Evolutionary conservation across 2,329 filamentous ascomycete species (phyloP).

Genomic region (Calonectria pseudoreteaudii): DNA sequence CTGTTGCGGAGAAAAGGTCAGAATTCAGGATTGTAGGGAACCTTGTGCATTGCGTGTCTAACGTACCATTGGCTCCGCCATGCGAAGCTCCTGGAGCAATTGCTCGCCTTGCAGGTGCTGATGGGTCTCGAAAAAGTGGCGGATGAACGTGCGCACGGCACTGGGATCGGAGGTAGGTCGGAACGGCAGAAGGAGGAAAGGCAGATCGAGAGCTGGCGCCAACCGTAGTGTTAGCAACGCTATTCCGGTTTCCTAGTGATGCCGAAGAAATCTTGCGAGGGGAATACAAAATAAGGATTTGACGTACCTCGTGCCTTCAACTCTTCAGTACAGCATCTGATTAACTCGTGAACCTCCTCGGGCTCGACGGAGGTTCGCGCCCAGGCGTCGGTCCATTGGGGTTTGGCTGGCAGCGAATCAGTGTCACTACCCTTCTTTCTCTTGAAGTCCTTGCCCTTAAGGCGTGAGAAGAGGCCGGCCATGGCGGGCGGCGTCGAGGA

Average conservation of each 20-base stretch:
- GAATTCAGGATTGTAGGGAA: conserved; percentile 34
- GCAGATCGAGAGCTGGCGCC: conserved; percentile 81
- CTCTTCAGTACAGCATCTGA: conserved; percentile 87
- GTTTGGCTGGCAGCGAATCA: conserved; percentile 72
- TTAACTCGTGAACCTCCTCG: conserved; percentile 90
- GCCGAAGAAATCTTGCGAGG: background rate
- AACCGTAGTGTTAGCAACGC: conserved; percentile 35
- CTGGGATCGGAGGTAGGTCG: conserved; percentile 92
- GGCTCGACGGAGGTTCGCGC: conserved; percentile 83
- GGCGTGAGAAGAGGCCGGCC: conserved; percentile 70
- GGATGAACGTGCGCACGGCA: conserved; percentile 90
- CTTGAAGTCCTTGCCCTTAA: conserved; percentile 81
- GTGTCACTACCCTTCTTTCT: conserved; percentile 74
- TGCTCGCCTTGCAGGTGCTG: conserved; percentile 74
- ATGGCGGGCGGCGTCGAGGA: conserved; percentile 51
- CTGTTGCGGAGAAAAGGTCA: conserved; percentile 57
- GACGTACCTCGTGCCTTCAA: conserved; percentile 91
- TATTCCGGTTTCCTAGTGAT: background rate
- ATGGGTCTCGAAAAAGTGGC: conserved; percentile 86
- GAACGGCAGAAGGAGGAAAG: conserved; percentile 94
- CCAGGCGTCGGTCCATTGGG: conserved; percentile 90
- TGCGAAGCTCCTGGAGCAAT: conserved; percentile 86
- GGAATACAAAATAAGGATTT: conserved; percentile 17
- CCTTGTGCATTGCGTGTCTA: background rate
- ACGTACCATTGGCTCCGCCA: conserved; percentile 92